Evolutionary conservation across 2,329 filamentous ascomycete species (phyloP).

Genomic region (Peltaster fructicola): DNA sequence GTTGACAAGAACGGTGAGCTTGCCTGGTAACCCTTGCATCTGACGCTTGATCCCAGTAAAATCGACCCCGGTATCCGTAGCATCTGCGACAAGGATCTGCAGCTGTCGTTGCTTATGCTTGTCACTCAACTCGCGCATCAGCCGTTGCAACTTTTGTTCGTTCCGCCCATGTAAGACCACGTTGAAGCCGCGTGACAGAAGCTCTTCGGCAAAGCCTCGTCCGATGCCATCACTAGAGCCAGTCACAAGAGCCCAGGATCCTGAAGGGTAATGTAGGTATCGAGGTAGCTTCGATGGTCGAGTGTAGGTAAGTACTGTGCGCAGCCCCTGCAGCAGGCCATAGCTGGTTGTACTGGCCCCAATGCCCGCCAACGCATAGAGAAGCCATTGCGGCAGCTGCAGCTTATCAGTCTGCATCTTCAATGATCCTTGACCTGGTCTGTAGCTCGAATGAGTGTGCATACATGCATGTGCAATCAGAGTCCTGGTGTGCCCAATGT

Average conservation of each 20-base stretch:
- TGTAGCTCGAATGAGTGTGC: too few species aligned
- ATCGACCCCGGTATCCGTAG: slow-evolving; percentile 14
- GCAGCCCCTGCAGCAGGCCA: too few species aligned
- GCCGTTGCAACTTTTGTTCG: slow-evolving; percentile 26
- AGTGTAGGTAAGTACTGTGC: too few species aligned
- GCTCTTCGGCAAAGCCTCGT: slow-evolving; percentile 30
- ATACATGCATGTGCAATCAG: too few species aligned
- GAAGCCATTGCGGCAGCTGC: too few species aligned
- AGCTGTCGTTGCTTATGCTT: slow-evolving; percentile 25
- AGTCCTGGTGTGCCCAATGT: too few species aligned
- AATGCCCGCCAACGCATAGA: too few species aligned
- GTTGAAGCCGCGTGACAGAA: slow-evolving; percentile 36
- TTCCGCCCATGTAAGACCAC: slow-evolving; percentile 42
- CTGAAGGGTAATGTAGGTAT: slow-evolving; percentile 6
- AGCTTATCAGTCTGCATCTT: too few species aligned
- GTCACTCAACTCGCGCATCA: slow-evolving; percentile 24
- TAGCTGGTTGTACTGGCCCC: too few species aligned
- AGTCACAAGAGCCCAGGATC: slow-evolving; percentile 33
- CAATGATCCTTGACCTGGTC: too few species aligned
- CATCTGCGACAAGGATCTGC: slow-evolving; percentile 29
- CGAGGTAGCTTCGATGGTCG: slow-evolving; percentile 6
- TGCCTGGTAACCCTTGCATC: slow-evolving; percentile 18
- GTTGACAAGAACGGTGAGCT: slow-evolving; percentile 38
- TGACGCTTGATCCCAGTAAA: slow-evolving; percentile 7
- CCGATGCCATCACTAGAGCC: slow-evolving; percentile 41